Percentiles rank a stretch among this genome's conserved stretches.
phyloP scores from a whole-genome alignment of 2,329 filamentous ascomycete species.

The Aureobasidium sp. region DNA sequence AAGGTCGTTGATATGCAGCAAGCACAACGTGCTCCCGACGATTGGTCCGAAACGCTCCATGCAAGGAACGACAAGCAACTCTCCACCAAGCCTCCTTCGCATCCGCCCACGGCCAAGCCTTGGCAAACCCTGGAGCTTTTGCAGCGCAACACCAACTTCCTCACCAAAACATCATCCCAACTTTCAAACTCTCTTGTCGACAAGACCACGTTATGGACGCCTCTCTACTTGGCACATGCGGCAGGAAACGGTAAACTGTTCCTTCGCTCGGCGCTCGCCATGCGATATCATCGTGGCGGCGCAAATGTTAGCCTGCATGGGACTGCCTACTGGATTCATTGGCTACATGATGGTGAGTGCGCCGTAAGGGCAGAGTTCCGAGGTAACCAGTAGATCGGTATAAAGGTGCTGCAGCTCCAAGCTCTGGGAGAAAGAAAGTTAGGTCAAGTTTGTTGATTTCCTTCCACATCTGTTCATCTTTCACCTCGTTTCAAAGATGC shows the following conservation, averaged over 20 bases:
- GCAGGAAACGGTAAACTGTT: background rate
- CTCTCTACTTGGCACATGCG: constrained; percentile 4
- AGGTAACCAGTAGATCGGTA: background rate
- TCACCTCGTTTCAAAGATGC: background rate
- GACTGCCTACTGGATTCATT: background rate
- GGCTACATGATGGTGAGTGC: background rate
- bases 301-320: background rate
- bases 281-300: background rate
- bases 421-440: background rate
- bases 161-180: background rate
- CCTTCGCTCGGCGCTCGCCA: background rate
- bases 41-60: background rate
- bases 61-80: background rate
- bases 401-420: background rate
- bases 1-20: background rate
- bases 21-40: constrained; percentile 1
- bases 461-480: background rate
- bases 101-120: background rate
- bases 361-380: background rate
- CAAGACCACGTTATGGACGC: background rate
- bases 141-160: background rate
- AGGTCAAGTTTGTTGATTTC: background rate
- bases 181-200: background rate
- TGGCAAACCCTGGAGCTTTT: background rate
- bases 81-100: background rate